Base-by-base conservation (phyloP, 352 stramenopile species). In the Peronospora belbahrii region DNA sequence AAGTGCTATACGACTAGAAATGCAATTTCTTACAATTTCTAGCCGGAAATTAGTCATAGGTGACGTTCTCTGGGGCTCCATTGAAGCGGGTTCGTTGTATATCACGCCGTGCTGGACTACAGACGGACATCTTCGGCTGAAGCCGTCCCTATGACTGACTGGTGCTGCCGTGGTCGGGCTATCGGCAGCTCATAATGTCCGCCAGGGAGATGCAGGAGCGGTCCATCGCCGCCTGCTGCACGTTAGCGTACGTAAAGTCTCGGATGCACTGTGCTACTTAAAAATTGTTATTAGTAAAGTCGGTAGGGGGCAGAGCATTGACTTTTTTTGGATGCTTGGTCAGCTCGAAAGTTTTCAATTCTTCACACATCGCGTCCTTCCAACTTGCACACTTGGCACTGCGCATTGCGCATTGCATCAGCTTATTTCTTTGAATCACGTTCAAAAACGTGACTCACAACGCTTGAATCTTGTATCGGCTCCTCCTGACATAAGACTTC, bases 221-320 rank as follows among this genome's bases (percentile, higher is more conserved):
- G n/a, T n/a, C n/a, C n/a, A n/a, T n/a, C n/a, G n/a, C n/a, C n/a
- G n/a, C n/a, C n/a, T n/a, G n/a, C n/a, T n/a, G n/a, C n/a, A n/a
- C n/a, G n/a, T n/a, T n/a, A n/a, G n/a, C n/a, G n/a, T n/a, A n/a
- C n/a, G n/a, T n/a, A n/a, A n/a, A n/a, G n/a, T n/a, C n/a, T n/a
- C n/a, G n/a, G n/a, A n/a, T n/a, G n/a, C n/a, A n/a, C n/a, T n/a
- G n/a, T n/a, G n/a, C n/a, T n/a, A n/a, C n/a, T n/a, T n/a, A n/a
- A n/a, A n/a, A n/a, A n/a, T n/a, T n/a, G n/a, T n/a, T n/a, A n/a
- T n/a, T n/a, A n/a, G n/a, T n/a, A n/a, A n/a, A n/a, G n/a, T n/a
- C n/a, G n/a, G n/a, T n/a, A n/a, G n/a, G n/a, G n/a, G n/a, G 56
- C 17, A 71, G 41, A 0, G 10, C 9, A 15, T 47, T 25, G 22